Base-by-base conservation (phyloP, 139 green algal species). In the Tetradesmus lagerheimii region DNA sequence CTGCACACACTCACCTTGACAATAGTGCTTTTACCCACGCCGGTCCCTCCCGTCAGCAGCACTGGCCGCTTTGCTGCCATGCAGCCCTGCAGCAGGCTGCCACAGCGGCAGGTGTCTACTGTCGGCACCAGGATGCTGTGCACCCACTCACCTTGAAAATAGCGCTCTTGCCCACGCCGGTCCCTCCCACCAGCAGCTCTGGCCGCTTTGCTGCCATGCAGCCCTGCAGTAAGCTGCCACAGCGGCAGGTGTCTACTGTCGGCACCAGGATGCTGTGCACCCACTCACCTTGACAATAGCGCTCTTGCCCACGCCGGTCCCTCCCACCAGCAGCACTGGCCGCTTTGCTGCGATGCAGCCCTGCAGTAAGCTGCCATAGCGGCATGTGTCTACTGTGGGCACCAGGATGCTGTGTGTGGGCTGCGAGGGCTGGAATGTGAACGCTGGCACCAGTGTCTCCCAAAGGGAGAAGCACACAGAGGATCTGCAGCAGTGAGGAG, bases 221-320 rank as follows among this genome's bases (percentile, higher is more conserved):
- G n/a, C n/a, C n/a, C n/a, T n/a, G n/a, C n/a, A n/a, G n/a, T n/a
- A n/a, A n/a, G n/a, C n/a, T n/a, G n/a, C n/a, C n/a, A n/a, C n/a
- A n/a, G n/a, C n/a, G n/a, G n/a, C n/a, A n/a, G n/a, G n/a, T n/a
- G n/a, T n/a, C n/a, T n/a, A n/a, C n/a, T n/a, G n/a, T n/a, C n/a
- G n/a, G n/a, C n/a, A n/a, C n/a, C n/a, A n/a, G n/a, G n/a, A n/a
- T n/a, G n/a, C n/a, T 38, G 6, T 39, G 14, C n/a, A 38, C 57
- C 43, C 74, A 25, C 57, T 71, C 34, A 80, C 80, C 35, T 86
- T 89, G 57, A 96, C 76, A 25, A 97, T 87, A 12, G 93, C 95
- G 18, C 78, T 96, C 93, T 98, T 98, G 79, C 96, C 96, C 3
- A 95, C 94, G 9, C 96, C 96, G n/a, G 91, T 93, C n/a, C 89